These are phyloP conservation scores for Aspergillus unguis DNA, from an alignment of 2,329 filamentous ascomycete genomes.

Conservation along the genomic window DNA sequence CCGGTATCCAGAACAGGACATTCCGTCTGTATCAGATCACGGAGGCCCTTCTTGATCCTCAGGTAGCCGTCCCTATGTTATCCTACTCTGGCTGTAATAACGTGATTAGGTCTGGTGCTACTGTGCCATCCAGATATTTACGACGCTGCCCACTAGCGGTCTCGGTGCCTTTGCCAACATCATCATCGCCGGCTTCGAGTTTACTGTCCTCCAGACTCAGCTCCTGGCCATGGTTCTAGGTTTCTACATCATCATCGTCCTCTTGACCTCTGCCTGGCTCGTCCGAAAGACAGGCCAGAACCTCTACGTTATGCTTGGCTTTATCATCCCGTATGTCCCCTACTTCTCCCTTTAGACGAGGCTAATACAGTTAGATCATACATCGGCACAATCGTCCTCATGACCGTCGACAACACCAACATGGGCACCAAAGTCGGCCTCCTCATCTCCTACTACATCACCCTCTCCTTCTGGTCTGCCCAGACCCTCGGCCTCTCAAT, in stretches of 20 bases:
- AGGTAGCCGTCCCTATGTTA: constrained; percentile 29
- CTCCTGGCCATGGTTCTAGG: constrained; percentile 70
- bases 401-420: constrained; percentile 61
- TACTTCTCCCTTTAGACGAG: constrained; percentile 7
- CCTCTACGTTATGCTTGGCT: constrained; percentile 62
- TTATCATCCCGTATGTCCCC: constrained; percentile 59
- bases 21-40: constrained; percentile 54
- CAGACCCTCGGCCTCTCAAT: constrained; percentile 65
- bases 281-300: constrained; percentile 69
- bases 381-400: constrained; percentile 67
- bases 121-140: constrained; percentile 64
- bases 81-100: background rate
- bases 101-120: constrained; percentile 55
- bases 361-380: constrained; percentile 53
- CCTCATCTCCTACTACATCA: constrained; percentile 71
- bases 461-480: constrained; percentile 73
- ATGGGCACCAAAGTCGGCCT: constrained; percentile 62
- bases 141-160: constrained; percentile 69
- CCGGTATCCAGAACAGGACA: constrained; percentile 57
- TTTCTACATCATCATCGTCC: constrained; percentile 67
- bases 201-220: constrained; percentile 65
- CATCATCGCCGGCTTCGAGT: constrained; percentile 68
- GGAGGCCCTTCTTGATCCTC: constrained; percentile 62
- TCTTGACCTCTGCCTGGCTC: constrained; percentile 64
- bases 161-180: constrained; percentile 72